Percentiles rank a stretch among this genome's conserved stretches.
Evolutionary conservation across 306 rosid species (phyloP).

Genomic region (Prunus mume): DNA sequence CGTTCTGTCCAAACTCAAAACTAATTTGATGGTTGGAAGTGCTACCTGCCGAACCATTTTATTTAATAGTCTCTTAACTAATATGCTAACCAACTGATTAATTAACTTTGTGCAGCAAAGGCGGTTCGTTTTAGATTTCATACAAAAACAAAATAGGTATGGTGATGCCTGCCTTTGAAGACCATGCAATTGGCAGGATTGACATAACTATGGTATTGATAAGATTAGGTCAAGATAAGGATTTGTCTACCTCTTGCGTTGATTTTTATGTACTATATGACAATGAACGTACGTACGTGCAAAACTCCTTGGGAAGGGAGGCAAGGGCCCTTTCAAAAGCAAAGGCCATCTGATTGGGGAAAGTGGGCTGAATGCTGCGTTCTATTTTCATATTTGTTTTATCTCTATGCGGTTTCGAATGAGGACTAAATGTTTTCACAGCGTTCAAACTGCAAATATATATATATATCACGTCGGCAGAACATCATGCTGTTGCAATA

Average conservation of each 20-base stretch:
- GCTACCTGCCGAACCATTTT: neutral
- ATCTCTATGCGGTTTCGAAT: neutral
- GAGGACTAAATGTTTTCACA: neutral
- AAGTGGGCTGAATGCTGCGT: neutral
- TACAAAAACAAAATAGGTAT: neutral
- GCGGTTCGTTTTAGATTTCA: neutral
- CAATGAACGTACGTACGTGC: neutral
- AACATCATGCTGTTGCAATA: conserved; percentile 3
- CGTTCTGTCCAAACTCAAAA: neutral
- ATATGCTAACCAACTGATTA: neutral
- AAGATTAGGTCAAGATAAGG: neutral
- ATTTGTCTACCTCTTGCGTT: neutral
- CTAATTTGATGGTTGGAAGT: neutral
- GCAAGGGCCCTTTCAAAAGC: neutral
- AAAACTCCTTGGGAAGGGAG: neutral
- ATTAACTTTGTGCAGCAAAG: neutral
- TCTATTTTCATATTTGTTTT: neutral
- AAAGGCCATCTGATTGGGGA: neutral
- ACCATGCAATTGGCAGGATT: neutral
- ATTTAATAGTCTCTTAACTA: neutral
- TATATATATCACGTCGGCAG: conserved; percentile 2
- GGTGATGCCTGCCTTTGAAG: neutral
- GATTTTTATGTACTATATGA: neutral
- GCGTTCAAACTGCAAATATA: neutral
- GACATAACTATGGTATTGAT: neutral